These are phyloP conservation scores for Termitomyces sp. DNA, from an alignment of 1,284 basidiomycete species.

Conservation along the genomic window DNA sequence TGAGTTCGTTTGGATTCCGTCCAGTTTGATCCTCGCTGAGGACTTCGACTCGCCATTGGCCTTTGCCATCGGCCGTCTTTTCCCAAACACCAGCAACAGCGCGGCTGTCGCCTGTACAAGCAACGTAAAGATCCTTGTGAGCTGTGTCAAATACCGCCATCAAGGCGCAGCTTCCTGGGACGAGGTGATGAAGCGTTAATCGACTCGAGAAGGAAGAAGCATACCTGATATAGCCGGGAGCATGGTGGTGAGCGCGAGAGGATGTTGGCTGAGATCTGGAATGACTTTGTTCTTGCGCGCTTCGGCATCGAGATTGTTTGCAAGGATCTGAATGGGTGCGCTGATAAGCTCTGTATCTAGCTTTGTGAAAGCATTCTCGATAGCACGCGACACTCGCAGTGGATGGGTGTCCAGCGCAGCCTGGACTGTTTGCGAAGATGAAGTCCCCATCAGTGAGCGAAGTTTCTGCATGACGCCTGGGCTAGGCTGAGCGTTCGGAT, in stretches of 20 bases:
- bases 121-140: slow-evolving; percentile 79
- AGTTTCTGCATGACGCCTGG: slow-evolving; percentile 33
- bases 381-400: slow-evolving; percentile 60
- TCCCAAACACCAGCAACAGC: slow-evolving; percentile 96
- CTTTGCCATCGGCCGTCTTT: slow-evolving; percentile 44
- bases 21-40: slow-evolving; percentile 96
- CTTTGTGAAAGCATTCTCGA: slow-evolving; percentile 74
- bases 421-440: slow-evolving; percentile 27
- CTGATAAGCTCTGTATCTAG: slow-evolving; percentile 78
- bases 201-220: slow-evolving; percentile 7
- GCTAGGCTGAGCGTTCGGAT: slow-evolving; percentile 25
- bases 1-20: slow-evolving; percentile 78
- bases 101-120: slow-evolving; percentile 90
- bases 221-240: slow-evolving; percentile 74
- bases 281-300: slow-evolving; percentile 45
- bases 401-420: slow-evolving; percentile 51
- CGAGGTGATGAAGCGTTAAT: slow-evolving; percentile 10
- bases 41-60: slow-evolving; percentile 85
- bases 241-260: slow-evolving; percentile 64
- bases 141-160: slow-evolving; percentile 83
- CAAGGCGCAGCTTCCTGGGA: slow-evolving; percentile 79
- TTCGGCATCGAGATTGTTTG: slow-evolving; percentile 47
- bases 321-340: slow-evolving; percentile 72
- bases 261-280: slow-evolving; percentile 69
- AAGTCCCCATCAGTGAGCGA: slow-evolving; percentile 38